phyloP scores from a whole-genome alignment of 2,329 filamentous ascomycete genomes.

The Hypomyces rosellus region DNA sequence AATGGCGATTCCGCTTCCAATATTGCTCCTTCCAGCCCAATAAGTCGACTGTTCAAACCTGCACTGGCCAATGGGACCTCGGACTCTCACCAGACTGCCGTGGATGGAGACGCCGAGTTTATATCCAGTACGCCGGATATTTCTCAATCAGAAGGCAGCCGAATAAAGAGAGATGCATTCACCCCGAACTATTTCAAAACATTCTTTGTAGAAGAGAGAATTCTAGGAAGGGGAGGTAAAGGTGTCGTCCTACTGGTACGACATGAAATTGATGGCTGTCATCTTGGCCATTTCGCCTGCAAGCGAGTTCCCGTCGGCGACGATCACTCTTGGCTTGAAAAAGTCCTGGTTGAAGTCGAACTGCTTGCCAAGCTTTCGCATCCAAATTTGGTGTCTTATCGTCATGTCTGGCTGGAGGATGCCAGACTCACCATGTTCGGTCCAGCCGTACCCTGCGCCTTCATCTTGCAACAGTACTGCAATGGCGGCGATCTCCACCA shows the following conservation, averaged over 20 bases:
- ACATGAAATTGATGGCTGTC: slow-evolving; percentile 84
- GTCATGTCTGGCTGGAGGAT: slow-evolving; percentile 95
- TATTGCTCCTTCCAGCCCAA: slow-evolving; percentile 44
- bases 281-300: slow-evolving; percentile 87
- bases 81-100: slow-evolving; percentile 12
- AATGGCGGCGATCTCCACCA: slow-evolving; percentile 86
- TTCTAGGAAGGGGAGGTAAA: slow-evolving; percentile 85
- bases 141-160: slow-evolving; percentile 47
- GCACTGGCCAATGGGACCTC: slow-evolving; percentile 23
- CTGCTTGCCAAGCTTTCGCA: slow-evolving; percentile 86
- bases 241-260: slow-evolving; percentile 92
- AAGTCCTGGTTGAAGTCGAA: slow-evolving; percentile 88
- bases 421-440: slow-evolving; percentile 78
- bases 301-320: slow-evolving; percentile 95
- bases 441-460: slow-evolving; percentile 87
- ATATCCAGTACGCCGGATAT: slow-evolving; percentile 46
- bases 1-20: slow-evolving; percentile 38
- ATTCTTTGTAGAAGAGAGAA: slow-evolving; percentile 85
- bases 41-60: slow-evolving; percentile 47
- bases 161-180: slow-evolving; percentile 82
- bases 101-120: slow-evolving; percentile 38
- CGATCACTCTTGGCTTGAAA: slow-evolving; percentile 91
- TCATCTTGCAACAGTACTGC: slow-evolving; percentile 96
- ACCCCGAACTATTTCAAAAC: slow-evolving; percentile 87
- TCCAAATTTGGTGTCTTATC: slow-evolving; percentile 91